Percentiles rank a stretch among this genome's conserved stretches.
phyloP scores from a whole-genome alignment of 2,329 filamentous ascomycete species.

The Botrytis paeoniae region DNA sequence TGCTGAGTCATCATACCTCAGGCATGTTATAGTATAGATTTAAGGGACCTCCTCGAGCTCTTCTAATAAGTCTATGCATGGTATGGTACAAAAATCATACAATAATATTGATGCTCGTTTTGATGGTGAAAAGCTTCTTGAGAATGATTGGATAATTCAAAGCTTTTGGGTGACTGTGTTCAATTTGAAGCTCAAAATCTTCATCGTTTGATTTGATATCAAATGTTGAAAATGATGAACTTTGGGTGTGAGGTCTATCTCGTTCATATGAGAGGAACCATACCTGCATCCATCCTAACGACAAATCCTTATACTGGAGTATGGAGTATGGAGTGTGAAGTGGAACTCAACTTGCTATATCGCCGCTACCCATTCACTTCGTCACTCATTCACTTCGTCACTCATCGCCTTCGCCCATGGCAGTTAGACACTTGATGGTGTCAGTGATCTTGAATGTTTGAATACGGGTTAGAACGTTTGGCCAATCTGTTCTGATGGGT shows the following conservation, averaged over 20 bases:
- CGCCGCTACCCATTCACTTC: background rate
- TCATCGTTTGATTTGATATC: background rate
- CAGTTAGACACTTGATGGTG: background rate
- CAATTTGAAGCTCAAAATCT: background rate
- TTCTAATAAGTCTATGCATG: background rate
- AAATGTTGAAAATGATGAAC: background rate
- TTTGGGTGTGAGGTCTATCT: background rate
- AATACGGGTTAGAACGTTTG: background rate
- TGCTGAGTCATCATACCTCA: constrained; percentile 14
- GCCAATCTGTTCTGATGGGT: background rate
- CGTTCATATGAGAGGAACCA: background rate
- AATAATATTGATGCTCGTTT: background rate
- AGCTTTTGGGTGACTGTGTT: background rate
- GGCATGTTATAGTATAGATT: background rate
- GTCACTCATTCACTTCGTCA: background rate
- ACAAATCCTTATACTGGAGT: background rate
- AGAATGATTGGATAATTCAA: accelerated
- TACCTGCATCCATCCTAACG: background rate
- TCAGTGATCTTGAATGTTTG: background rate
- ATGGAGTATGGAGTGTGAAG: background rate
- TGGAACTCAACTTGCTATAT: background rate
- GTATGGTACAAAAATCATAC: background rate
- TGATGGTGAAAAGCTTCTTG: background rate
- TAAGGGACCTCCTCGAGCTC: background rate
- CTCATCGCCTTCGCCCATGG: background rate